A percentile compares a stretch with the other conserved stretches of the same genome.
phyloP scores from a whole-genome alignment of 208 protist species.

The Tritrichomonas foetus region DNA sequence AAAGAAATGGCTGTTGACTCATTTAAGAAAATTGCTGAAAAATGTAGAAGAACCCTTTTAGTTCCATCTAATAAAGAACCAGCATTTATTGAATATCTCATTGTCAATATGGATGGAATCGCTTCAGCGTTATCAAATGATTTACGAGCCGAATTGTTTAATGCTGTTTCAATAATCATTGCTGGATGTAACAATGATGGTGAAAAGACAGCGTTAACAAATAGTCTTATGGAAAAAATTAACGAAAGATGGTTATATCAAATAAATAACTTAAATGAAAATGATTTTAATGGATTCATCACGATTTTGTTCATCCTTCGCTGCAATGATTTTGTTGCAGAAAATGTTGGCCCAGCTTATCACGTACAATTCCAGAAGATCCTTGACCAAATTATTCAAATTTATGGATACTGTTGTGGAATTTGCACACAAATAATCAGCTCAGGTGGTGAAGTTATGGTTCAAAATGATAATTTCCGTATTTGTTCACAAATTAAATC shows the following conservation, averaged over 20 bases:
- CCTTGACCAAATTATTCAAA: neutral
- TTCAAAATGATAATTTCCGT: neutral
- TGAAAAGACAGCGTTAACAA: neutral
- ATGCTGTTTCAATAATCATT: neutral
- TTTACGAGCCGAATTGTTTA: neutral
- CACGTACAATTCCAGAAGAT: neutral
- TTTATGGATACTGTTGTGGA: neutral
- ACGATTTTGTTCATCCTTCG: neutral
- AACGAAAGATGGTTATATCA: neutral
- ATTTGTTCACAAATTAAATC: neutral
- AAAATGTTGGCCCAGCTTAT: neutral
- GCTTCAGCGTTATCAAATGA: neutral
- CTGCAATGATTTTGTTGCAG: neutral
- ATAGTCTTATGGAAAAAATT: neutral
- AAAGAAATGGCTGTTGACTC: constrained; percentile 9
- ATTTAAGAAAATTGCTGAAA: neutral
- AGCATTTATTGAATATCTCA: neutral
- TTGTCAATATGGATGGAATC: neutral
- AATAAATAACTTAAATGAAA: neutral
- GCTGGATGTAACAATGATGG: neutral
- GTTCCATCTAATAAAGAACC: neutral
- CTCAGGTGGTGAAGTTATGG: neutral
- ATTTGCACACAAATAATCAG: neutral
- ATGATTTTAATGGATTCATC: neutral
- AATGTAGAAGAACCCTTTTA: neutral